These are phyloP conservation scores for Fragilariopsis cylindrus DNA, from an alignment of 108 stramenopile genomes.

Conservation along the genomic window DNA sequence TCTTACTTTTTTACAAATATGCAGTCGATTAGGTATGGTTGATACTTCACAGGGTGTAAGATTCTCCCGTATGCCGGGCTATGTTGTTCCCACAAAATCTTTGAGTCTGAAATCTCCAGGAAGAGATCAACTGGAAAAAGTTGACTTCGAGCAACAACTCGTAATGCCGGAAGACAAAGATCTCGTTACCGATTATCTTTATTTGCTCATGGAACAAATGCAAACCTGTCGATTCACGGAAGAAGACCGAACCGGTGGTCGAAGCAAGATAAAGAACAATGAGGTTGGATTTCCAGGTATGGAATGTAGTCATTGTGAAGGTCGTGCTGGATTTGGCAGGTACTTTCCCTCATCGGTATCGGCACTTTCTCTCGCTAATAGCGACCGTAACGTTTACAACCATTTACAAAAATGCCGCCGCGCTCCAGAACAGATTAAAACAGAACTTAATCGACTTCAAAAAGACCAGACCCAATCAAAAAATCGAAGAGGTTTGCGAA, in stretches of 20 bases:
- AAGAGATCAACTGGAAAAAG: slow-evolving; percentile 1
- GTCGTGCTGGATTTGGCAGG: slow-evolving; percentile 68
- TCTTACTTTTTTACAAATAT: neutral
- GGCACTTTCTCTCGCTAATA: slow-evolving; percentile 71
- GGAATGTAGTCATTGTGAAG: slow-evolving; percentile 77
- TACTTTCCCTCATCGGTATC: slow-evolving; percentile 74
- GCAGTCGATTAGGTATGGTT: slow-evolving; percentile 57
- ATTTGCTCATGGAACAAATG: slow-evolving; percentile 76
- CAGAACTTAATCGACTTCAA: slow-evolving; percentile 39
- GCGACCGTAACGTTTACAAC: slow-evolving; percentile 76
- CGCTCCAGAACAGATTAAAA: slow-evolving; percentile 56
- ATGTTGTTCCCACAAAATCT: slow-evolving; percentile 13
- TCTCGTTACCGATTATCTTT: slow-evolving; percentile 52
- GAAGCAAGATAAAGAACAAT: slow-evolving; percentile 63
- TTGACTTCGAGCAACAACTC: slow-evolving; percentile 16
- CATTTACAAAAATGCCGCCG: slow-evolving; percentile 68
- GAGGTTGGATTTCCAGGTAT: slow-evolving; percentile 72
- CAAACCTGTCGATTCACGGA: slow-evolving; percentile 76
- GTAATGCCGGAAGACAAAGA: slow-evolving; percentile 21
- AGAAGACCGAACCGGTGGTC: slow-evolving; percentile 71
- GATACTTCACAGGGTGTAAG: slow-evolving; percentile 78
- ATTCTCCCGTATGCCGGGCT: slow-evolving; percentile 43
- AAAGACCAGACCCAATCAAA: slow-evolving; percentile 47
- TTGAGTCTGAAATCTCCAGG: neutral
- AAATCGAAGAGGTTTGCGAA: slow-evolving; percentile 52